Percentiles rank a stretch among this genome's conserved stretches.
phyloP scores from a whole-genome alignment of 2,329 filamentous ascomycete species.

The Parastagonospora nodorum region DNA sequence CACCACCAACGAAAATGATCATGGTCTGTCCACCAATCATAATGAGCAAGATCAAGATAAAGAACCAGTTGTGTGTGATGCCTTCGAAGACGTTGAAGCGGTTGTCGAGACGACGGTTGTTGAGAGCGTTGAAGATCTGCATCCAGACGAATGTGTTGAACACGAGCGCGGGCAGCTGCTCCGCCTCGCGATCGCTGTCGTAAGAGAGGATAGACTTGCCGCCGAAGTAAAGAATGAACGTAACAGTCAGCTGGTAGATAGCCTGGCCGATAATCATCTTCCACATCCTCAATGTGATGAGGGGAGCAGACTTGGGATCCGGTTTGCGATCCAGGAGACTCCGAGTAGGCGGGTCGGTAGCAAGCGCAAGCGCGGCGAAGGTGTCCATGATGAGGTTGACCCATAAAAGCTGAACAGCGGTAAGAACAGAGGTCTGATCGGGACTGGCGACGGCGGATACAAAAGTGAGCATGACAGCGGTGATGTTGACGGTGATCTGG shows the following conservation, averaged over 20 bases:
- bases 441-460: slow-evolving; percentile 78
- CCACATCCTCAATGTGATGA: slow-evolving; percentile 91
- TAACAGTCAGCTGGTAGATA: slow-evolving; percentile 80
- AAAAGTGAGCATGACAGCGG: slow-evolving; percentile 85
- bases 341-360: slow-evolving; percentile 85
- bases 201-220: slow-evolving; percentile 66
- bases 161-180: slow-evolving; percentile 74
- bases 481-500: slow-evolving; percentile 88
- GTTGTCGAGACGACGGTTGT: slow-evolving; percentile 94
- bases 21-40: slow-evolving; percentile 90
- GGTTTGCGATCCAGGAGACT: slow-evolving; percentile 81
- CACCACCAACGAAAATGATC: slow-evolving; percentile 85
- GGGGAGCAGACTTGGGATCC: slow-evolving; percentile 71
- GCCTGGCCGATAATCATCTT: slow-evolving; percentile 98
- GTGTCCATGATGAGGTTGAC: slow-evolving; percentile 98
- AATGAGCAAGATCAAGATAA: slow-evolving; percentile 80
- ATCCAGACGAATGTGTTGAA: slow-evolving; percentile 99
- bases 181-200: slow-evolving; percentile 50
- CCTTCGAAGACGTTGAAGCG: slow-evolving; percentile 95
- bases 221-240: slow-evolving; percentile 83
- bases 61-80: slow-evolving; percentile 83
- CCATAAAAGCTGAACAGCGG: slow-evolving; percentile 90
- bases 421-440: slow-evolving; percentile 75
- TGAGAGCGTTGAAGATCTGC: slow-evolving; percentile 99
- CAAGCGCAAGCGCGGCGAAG: slow-evolving; percentile 84